Evolutionary conservation across 768 basidiomycete species (phyloP), one percentile per base, ranked within the genome.

Genomic region (Lactarius deliciosus): DNA sequence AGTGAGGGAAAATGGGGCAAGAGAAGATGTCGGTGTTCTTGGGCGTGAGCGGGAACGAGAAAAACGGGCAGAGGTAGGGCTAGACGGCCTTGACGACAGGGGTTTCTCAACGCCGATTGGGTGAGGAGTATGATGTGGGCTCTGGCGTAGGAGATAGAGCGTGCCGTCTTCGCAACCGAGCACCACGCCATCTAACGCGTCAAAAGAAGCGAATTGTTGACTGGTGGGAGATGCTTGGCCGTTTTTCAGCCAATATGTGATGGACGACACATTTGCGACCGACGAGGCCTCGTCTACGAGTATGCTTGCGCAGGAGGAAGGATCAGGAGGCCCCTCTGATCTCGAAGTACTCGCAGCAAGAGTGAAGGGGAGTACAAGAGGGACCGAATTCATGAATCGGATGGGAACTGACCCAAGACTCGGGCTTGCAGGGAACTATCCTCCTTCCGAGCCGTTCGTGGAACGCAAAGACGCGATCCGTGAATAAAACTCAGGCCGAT

Each of bases 1-100:
- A n/a, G 82, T 76, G 13, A 87, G 75, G 43, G 79, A 79, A 73
- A 89, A 87, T 5, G 85, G 83, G 10, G 81, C 68, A 64, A 79
- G 62, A 60, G 75, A 55, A 64, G 61, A 7, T 18, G 47, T n/a
- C 43, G 62, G 30, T 38, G 70, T 66, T 45, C 62, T 57, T 55
- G 72, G 57, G 10, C 58, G 64, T 9, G 64, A 70, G 55, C 54
- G 68, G 34, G 64, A 65, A 70, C 59, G 66, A 22, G 40, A 36
- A 54, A 57, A 65, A 54, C 10, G 68, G 25, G 36, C 25, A 68
- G 61, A 15, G 32, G 59, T 36, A 38, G 59, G 47, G 54, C 60
- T 64, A 32, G 64, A 58, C 40, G 68, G 32, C 56, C 58, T 43
- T 50, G 60, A 63, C 56, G 18, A 60, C 32, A 60, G 59, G 47